These are phyloP conservation scores for Tetraselmis chui DNA, from an alignment of 139 green algal species.

Conservation along the genomic window DNA sequence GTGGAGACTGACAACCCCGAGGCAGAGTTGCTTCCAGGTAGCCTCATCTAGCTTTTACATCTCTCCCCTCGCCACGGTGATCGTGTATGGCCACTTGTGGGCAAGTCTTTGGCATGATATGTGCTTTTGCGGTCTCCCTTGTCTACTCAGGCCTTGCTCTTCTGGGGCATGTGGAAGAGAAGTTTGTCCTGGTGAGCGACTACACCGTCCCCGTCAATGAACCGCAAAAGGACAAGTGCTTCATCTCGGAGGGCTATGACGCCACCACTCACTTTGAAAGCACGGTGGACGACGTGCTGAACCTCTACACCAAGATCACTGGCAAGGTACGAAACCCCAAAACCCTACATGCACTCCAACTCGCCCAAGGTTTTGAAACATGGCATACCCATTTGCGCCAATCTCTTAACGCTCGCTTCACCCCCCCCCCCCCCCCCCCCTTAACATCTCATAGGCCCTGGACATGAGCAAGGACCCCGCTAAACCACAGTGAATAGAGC, in stretches of 20 bases:
- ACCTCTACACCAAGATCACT: slow-evolving; percentile 94
- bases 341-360: background rate
- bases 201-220: slow-evolving; percentile 42
- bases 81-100: no score
- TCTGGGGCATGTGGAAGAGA: slow-evolving; percentile 87
- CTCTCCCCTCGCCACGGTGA: no score
- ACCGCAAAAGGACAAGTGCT: slow-evolving; percentile 70
- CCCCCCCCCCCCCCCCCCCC: no score
- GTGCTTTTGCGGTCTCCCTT: no score
- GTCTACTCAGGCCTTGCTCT: slow-evolving; percentile 77
- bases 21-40: slow-evolving; percentile 44
- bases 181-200: slow-evolving; percentile 84
- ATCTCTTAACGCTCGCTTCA: background rate
- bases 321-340: slow-evolving; percentile 34
- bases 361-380: background rate
- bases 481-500: no score
- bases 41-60: no score
- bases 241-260: slow-evolving; percentile 93
- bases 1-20: slow-evolving; percentile 78
- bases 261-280: slow-evolving; percentile 97
- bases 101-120: no score
- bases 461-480: background rate
- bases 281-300: slow-evolving; percentile 91
- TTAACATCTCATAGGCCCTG: background rate
- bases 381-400: background rate